Base-by-base conservation (phyloP, 192 early-diverging fungal species). In the Coemansia sp. region DNA sequence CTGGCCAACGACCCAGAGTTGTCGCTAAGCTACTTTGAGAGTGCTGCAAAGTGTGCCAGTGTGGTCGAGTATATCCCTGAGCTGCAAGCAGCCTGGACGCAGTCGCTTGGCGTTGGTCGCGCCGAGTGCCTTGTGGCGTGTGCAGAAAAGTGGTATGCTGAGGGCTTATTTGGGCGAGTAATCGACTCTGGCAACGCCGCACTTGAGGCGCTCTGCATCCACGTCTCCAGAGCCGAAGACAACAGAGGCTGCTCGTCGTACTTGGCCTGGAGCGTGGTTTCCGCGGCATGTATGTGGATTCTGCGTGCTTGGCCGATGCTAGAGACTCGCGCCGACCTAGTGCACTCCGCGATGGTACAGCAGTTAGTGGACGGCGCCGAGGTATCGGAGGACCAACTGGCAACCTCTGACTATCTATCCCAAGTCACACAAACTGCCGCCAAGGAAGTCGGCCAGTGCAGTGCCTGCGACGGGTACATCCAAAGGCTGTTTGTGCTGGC, bases 121-220 rank as follows among this genome's bases (percentile, higher is more conserved):
- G 70, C 68, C 20, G 73, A 80, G 66, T 73, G 74, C 32, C 59
- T 77, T 43, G 42, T 68, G 1, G 42, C 70, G 24, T 68, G 68
- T 32, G 70, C 82, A 0, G 74, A 66, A 12, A 54, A 53, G 27
- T 72, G 74, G 65, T 49, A 63, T 17, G 39, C 51, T 12, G 80
- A 81, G 22, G 92, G 92, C 20, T 84, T 89, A 51, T 89, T 87
- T 74, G 91, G 86, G 0, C 89, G 90, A 36, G 80, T 80, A 22
- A 86, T 86, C 14, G 88, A 89, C 25, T 85, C 84, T 7, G 76
- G 77, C 53, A 73, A 73, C 4, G 64, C 71, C 20, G 89, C 86
- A 8, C 65, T 92, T 6, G 42, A 70, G 12, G 67, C 47, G 11
- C 4, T 51, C 24, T 10, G 3, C 0, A 51, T 51, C 24, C 47